A percentile compares a stretch with the other conserved stretches of the same genome.
phyloP scores from a whole-genome alignment of 75 land plant species.

The Sequoiadendron giganteum region DNA sequence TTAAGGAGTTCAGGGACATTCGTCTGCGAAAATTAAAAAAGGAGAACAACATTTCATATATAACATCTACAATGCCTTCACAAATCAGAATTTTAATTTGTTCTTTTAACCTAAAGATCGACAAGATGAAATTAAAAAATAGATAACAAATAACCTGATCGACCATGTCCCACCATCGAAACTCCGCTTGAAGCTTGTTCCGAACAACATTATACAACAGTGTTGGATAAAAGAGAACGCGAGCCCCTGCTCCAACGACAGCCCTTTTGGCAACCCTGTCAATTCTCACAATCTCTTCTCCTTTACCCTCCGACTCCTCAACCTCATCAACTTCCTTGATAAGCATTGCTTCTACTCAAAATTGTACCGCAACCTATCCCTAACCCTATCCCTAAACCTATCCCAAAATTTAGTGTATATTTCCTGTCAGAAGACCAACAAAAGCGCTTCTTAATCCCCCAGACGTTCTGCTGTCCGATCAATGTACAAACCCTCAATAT shows the following conservation, averaged over 20 bases:
- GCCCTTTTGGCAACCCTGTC: constrained; percentile 40
- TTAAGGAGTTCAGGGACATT: not conserved
- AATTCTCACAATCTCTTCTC: not conserved
- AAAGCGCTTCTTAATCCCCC: not conserved
- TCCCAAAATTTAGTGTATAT: not conserved
- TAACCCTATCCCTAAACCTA: not conserved
- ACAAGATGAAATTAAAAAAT: not conserved
- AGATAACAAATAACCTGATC: constrained; percentile 49
- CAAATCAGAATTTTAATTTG: not conserved
- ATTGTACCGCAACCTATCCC: not conserved
- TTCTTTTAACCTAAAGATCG: not conserved
- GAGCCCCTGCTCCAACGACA: constrained; percentile 82
- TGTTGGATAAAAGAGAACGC: constrained; percentile 85
- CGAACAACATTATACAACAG: constrained; percentile 82
- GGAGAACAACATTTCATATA: not conserved
- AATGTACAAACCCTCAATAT: not conserved
- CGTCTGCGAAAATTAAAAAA: not conserved
- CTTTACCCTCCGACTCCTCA: not conserved
- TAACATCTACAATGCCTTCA: not conserved
- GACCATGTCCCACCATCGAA: constrained; percentile 89
- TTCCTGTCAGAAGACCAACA: not conserved
- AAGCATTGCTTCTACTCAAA: not conserved
- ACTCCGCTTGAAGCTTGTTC: constrained; percentile 78
- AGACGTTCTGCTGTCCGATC: not conserved
- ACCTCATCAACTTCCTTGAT: constrained; percentile 4